Conservation (phyloP, 78 protist species). For the Emiliania huxleyi region DNA sequence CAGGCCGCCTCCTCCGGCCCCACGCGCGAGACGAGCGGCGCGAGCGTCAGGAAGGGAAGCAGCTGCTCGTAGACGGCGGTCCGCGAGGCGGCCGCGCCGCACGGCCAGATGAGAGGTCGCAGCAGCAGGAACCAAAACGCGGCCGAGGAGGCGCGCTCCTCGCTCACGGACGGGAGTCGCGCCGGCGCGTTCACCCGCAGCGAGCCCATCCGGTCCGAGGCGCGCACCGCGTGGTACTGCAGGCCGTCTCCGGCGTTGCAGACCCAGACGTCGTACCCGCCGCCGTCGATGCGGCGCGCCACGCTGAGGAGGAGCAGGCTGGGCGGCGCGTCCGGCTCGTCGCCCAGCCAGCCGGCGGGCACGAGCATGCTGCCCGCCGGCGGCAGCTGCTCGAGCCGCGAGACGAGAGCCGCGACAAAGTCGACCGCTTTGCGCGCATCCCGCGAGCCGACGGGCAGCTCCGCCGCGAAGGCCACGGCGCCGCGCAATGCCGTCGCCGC, state of each 20-base stretch:
- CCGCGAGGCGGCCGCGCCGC: background rate
- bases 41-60: background rate
- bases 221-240: background rate
- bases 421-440: background rate
- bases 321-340: background rate
- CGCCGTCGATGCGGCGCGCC: background rate
- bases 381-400: background rate
- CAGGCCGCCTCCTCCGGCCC: background rate
- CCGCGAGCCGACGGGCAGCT: background rate
- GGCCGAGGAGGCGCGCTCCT: background rate
- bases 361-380: background rate
- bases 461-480: background rate
- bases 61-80: background rate
- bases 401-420: background rate
- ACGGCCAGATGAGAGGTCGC: background rate
- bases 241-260: background rate
- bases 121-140: background rate
- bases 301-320: background rate
- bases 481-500: background rate
- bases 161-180: background rate
- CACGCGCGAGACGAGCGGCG: background rate
- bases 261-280: background rate
- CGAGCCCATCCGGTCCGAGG: background rate
- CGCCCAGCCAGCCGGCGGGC: background rate
- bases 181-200: background rate